A percentile compares a stretch with the other conserved stretches of the same genome.
These are phyloP conservation scores for Fusarium hainanense DNA, from an alignment of 2,329 filamentous ascomycete genomes.

Conservation along the genomic window DNA sequence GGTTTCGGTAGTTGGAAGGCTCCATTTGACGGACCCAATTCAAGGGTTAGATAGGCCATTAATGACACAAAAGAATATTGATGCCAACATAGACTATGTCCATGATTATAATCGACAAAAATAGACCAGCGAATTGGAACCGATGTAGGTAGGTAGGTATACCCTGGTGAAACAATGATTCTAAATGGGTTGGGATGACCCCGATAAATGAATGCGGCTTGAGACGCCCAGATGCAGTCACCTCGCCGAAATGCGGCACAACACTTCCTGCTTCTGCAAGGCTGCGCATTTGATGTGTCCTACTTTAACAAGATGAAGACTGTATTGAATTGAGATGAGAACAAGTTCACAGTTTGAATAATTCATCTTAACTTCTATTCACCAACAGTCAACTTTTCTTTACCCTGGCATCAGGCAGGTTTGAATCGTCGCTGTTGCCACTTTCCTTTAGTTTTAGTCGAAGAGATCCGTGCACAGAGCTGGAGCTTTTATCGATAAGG, in stretches of 20 bases:
- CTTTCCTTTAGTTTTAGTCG: background rate
- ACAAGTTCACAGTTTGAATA: background rate
- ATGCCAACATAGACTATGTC: background rate
- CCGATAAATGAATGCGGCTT: constrained; percentile 38
- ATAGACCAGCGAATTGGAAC: background rate
- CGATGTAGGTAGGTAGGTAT: background rate
- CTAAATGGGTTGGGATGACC: constrained; percentile 4
- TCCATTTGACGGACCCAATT: background rate
- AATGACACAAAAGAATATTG: constrained; percentile 19
- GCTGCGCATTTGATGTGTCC: background rate
- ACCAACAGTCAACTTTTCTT: background rate
- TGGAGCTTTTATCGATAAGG: constrained; percentile 41
- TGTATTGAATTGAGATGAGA: background rate
- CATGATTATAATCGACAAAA: background rate
- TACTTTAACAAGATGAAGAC: background rate
- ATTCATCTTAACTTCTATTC: background rate
- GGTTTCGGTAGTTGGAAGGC: constrained; percentile 6
- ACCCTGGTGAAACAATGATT: background rate
- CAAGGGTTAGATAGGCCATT: constrained; percentile 10
- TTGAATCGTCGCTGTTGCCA: background rate
- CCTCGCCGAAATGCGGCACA: background rate
- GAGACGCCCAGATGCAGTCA: constrained; percentile 5
- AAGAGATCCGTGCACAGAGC: constrained; percentile 17
- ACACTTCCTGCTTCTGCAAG: background rate
- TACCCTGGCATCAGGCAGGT: background rate